Conservation (phyloP, 768 basidiomycete genomes). For the Pleurotus ostreatus region DNA sequence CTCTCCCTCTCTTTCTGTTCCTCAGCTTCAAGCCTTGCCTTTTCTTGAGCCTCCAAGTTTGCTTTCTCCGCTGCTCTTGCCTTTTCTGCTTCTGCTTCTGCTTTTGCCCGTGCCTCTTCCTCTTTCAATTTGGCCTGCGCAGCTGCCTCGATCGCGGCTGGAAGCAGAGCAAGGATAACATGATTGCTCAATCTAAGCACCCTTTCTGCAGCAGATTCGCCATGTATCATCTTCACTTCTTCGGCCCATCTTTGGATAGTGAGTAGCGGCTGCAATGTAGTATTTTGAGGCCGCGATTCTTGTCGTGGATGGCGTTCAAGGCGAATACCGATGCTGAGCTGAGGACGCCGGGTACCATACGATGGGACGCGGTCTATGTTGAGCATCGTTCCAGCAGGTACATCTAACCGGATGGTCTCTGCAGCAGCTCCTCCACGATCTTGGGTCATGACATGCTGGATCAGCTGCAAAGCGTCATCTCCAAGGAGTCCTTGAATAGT, state of each 20-base stretch:
- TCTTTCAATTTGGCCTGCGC: conserved; percentile 54
- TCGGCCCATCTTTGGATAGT: conserved; percentile 89
- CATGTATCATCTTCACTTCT: conserved; percentile 79
- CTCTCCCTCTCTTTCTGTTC: conserved; percentile 26
- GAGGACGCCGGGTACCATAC: conserved; percentile 42
- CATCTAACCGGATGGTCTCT: conserved; percentile 75
- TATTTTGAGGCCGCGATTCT: conserved; percentile 39
- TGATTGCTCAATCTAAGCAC: conserved; percentile 67
- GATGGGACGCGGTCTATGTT: conserved; percentile 56
- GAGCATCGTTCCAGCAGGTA: conserved; percentile 61
- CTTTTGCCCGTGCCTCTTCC: conserved; percentile 42
- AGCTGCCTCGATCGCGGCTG: conserved; percentile 68
- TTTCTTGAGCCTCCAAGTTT: conserved; percentile 32
- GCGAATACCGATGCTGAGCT: conserved; percentile 55
- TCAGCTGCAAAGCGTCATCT: conserved; percentile 73
- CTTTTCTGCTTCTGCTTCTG: conserved; percentile 13
- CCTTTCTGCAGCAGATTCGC: conserved; percentile 67
- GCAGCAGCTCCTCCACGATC: conserved; percentile 46
- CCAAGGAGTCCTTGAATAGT: conserved; percentile 82
- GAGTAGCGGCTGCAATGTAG: conserved; percentile 72
- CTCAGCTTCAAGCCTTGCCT: conserved; percentile 28
- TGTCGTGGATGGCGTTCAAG: conserved; percentile 51
- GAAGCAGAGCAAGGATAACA: conserved; percentile 68
- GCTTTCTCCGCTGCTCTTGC: conserved; percentile 34
- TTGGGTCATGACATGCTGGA: conserved; percentile 77